These are phyloP conservation scores for Phytophthora sojae DNA, from an alignment of 352 stramenopile genomes.

Conservation along the genomic window DNA sequence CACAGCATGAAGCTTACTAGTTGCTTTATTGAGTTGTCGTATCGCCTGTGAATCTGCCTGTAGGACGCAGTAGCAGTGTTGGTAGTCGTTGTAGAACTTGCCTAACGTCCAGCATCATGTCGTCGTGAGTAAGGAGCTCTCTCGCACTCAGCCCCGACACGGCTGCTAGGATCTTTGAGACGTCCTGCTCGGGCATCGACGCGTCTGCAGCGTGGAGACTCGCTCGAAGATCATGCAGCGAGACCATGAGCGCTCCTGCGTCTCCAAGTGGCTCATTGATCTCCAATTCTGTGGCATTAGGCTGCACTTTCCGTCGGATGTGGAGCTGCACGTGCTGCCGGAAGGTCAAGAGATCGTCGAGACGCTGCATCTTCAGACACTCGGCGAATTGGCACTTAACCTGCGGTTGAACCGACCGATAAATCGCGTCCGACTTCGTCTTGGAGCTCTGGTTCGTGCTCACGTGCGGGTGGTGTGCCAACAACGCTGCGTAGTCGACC, in stretches of 20 bases:
- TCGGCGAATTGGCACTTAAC: slow-evolving; percentile 41
- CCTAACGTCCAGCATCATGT: slow-evolving; percentile 52
- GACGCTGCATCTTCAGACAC: slow-evolving; percentile 60
- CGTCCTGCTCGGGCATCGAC: slow-evolving; percentile 64
- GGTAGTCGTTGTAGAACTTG: slow-evolving; percentile 53
- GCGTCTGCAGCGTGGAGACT: slow-evolving; percentile 58
- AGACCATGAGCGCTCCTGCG: slow-evolving; percentile 48
- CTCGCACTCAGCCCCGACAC: slow-evolving; percentile 49
- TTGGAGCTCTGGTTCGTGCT: slow-evolving; percentile 1
- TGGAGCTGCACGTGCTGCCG: slow-evolving; percentile 48
- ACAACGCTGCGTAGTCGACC: slow-evolving; percentile 56
- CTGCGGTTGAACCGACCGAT: not conserved
- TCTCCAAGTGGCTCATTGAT: slow-evolving; percentile 5
- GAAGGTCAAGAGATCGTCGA: slow-evolving; percentile 70
- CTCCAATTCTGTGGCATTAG: not conserved
- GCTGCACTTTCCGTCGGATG: slow-evolving; percentile 36
- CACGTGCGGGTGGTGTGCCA: slow-evolving; percentile 24
- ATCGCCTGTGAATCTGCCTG: slow-evolving; percentile 33
- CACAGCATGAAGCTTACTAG: slow-evolving; percentile 1
- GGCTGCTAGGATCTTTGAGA: slow-evolving; percentile 42
- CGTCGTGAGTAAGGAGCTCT: slow-evolving; percentile 69
- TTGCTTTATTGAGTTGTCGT: slow-evolving; percentile 4
- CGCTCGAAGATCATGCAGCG: slow-evolving; percentile 46
- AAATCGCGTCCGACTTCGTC: not conserved
- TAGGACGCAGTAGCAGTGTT: slow-evolving; percentile 58